These are phyloP conservation scores for Emydomyces testavorans DNA, from an alignment of 2,329 filamentous ascomycete species.

Conservation along the genomic window DNA sequence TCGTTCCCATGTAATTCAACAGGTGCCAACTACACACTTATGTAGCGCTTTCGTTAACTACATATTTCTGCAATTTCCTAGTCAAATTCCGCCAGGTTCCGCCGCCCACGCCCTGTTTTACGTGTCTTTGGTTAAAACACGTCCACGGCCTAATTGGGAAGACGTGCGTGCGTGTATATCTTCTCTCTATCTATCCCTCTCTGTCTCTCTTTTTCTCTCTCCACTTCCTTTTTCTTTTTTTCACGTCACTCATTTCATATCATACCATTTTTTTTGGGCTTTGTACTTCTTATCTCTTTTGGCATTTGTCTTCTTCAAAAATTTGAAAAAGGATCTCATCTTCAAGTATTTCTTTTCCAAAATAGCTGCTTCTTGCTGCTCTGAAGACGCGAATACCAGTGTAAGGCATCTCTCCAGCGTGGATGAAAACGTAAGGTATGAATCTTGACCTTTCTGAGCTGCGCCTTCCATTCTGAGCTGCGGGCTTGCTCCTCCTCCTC, in stretches of 20 bases:
- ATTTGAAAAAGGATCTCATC: background rate
- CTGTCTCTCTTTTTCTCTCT: too few relatives aligned
- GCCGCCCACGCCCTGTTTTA: background rate
- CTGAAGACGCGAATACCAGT: too few relatives aligned
- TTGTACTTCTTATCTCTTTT: background rate
- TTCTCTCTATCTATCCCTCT: background rate
- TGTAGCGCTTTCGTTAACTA: background rate
- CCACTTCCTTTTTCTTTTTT: background rate
- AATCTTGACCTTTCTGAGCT: background rate
- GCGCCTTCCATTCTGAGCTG: background rate
- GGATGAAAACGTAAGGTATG: background rate
- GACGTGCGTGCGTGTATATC: background rate
- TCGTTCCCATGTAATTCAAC: background rate
- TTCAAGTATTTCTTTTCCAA: background rate
- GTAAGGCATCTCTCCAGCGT: background rate
- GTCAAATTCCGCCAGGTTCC: background rate
- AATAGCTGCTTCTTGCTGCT: background rate
- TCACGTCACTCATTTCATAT: background rate
- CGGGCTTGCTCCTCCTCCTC: slow-evolving; percentile 3
- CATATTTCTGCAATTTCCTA: background rate
- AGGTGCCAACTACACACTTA: background rate
- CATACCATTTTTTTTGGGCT: background rate
- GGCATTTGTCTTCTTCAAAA: background rate
- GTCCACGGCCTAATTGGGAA: background rate
- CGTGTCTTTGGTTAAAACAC: background rate